phyloP scores from a whole-genome alignment of 2,329 filamentous ascomycete species.

The Penicillium sp. region DNA sequence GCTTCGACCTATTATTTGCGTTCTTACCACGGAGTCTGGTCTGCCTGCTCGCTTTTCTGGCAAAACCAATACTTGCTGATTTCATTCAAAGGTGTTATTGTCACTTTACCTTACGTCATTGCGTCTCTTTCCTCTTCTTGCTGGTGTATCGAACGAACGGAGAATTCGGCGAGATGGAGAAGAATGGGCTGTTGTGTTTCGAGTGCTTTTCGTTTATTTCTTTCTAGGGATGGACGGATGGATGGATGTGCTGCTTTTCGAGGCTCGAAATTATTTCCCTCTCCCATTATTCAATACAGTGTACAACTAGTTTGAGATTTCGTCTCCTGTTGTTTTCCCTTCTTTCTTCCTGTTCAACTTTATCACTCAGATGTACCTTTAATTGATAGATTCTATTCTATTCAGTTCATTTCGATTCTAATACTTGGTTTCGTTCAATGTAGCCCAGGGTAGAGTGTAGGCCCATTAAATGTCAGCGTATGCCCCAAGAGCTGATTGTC shows the following conservation, averaged over 20 bases:
- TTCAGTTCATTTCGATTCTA: conserved; percentile 3
- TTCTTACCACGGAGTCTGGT: not conserved
- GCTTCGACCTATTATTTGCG: conserved; percentile 14
- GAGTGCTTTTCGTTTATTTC: not conserved
- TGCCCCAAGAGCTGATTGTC: conserved; percentile 40
- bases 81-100: not conserved
- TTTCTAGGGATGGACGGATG: not conserved
- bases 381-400: conserved; percentile 25
- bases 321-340: conserved; percentile 13
- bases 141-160: conserved; percentile 30
- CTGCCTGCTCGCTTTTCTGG: not conserved
- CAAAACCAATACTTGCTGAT: not conserved
- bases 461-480: conserved; percentile 29
- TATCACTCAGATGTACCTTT: conserved; percentile 23
- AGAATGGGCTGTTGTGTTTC: not conserved
- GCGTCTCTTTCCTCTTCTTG: conserved; percentile 12
- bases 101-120: not conserved
- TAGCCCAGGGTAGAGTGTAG: not conserved
- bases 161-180: conserved; percentile 24
- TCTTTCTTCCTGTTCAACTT: conserved; percentile 18
- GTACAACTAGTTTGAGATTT: conserved; percentile 11
- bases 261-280: conserved; percentile 15
- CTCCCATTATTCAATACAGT: conserved; percentile 22
- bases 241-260: not conserved
- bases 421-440: not conserved